Percentiles rank a stretch among this genome's conserved stretches.
Evolutionary conservation across 1,284 basidiomycete species (phyloP).

Genomic region (Rhodotorula sp.): DNA sequence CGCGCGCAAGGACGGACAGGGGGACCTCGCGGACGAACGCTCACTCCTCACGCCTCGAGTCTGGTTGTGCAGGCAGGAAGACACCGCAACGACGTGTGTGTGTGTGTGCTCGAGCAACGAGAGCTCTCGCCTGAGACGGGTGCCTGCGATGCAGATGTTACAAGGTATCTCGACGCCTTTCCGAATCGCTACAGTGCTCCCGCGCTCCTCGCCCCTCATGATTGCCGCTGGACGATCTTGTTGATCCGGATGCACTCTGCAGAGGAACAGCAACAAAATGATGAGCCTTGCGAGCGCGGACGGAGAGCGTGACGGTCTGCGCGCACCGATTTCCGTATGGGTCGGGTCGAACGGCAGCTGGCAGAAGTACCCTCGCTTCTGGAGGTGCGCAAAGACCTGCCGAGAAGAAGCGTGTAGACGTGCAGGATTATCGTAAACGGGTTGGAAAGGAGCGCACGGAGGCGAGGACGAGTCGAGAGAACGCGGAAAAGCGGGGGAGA

Average conservation of each 20-base stretch:
- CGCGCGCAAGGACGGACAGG: no score
- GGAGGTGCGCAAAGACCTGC: constrained; percentile 38
- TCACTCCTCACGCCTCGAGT: no score
- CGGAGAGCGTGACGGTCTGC: not conserved
- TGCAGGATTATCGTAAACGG: no score
- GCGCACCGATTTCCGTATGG: constrained; percentile 38
- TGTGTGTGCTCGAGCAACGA: no score
- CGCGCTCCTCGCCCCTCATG: not conserved
- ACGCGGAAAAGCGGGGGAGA: not conserved
- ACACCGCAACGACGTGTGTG: no score
- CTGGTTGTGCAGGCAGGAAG: no score
- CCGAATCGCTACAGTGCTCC: not conserved
- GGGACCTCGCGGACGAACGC: no score
- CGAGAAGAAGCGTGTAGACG: no score
- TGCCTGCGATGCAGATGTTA: no score
- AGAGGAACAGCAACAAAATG: no score
- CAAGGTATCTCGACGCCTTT: no score
- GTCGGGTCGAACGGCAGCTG: constrained; percentile 40
- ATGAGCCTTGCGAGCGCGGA: not conserved
- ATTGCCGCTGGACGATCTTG: constrained; percentile 30
- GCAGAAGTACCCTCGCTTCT: constrained; percentile 43
- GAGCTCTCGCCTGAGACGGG: no score
- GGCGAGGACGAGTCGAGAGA: not conserved
- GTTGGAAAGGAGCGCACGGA: not conserved
- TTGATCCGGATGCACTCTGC: constrained; percentile 29